Conservation (phyloP, 768 basidiomycete genomes). For the Hygrocybe coccinea region DNA sequence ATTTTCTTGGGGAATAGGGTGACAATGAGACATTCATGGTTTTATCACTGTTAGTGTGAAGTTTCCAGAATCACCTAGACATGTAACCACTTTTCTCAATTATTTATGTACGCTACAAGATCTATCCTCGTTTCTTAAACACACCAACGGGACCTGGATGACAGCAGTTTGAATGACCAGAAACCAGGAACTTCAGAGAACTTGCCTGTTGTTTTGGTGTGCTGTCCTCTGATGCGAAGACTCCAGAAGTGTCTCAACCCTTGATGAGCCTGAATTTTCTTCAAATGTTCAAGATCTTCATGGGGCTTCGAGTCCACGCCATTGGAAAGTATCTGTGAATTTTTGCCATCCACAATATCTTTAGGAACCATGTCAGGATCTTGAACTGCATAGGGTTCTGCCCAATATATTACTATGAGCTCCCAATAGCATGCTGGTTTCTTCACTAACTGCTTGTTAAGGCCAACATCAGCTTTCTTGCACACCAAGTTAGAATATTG, state of each 20-base stretch:
- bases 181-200: slow-evolving; percentile 4
- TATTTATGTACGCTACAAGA: slow-evolving; percentile 17
- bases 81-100: slow-evolving; percentile 53
- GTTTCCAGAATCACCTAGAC: slow-evolving; percentile 50
- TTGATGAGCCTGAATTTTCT: slow-evolving; percentile 98
- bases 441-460: slow-evolving; percentile 85
- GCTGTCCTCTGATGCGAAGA: slow-evolving; percentile 93
- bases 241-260: slow-evolving; percentile 93
- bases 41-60: no score
- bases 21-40: no score
- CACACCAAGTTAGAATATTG: slow-evolving; percentile 98
- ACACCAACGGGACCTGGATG: slow-evolving; percentile 84
- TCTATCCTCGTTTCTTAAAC: slow-evolving; percentile 80
- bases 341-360: slow-evolving; percentile 96
- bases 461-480: slow-evolving; percentile 99
- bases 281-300: slow-evolving; percentile 95
- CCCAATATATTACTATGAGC: slow-evolving; percentile 97
- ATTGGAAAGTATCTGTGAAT: slow-evolving; percentile 93
- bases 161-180: background rate
- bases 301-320: slow-evolving; percentile 96
- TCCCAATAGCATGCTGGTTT: slow-evolving; percentile 39
- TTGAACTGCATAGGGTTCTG: slow-evolving; percentile 99
- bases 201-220: slow-evolving; percentile 97
- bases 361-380: slow-evolving; percentile 98
- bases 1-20: no score